A percentile compares a stretch with the other conserved stretches of the same genome.
These are phyloP conservation scores for Hypsizygus ulmarius DNA, from an alignment of 1,284 basidiomycete genomes.

Conservation along the genomic window DNA sequence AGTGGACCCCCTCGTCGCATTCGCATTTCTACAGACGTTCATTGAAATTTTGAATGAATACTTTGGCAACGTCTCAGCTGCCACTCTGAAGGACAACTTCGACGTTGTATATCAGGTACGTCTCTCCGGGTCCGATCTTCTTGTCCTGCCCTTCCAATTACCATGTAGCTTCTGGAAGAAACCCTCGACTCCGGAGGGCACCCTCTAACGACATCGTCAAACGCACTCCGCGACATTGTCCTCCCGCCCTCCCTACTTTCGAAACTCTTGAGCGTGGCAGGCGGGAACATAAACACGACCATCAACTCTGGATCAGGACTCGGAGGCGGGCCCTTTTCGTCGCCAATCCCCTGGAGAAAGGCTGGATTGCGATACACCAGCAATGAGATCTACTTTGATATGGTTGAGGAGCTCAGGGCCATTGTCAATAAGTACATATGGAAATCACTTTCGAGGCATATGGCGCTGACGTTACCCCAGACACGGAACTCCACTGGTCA, in stretches of 20 bases:
- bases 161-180: constrained; percentile 83
- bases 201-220: constrained; percentile 91
- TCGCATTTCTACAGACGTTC: constrained; percentile 86
- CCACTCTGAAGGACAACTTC: constrained; percentile 88
- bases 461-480: constrained; percentile 34
- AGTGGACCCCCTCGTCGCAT: constrained; percentile 90
- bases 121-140: not conserved
- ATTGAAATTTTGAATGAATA: constrained; percentile 85
- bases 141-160: constrained; percentile 1
- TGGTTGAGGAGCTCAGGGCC: constrained; percentile 81
- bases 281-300: constrained; percentile 45
- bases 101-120: constrained; percentile 92
- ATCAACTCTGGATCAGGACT: constrained; percentile 42
- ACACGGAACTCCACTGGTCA: constrained; percentile 71
- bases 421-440: constrained; percentile 71
- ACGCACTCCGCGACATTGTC: constrained; percentile 90
- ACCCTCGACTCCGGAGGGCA: constrained; percentile 91
- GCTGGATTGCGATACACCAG: constrained; percentile 81
- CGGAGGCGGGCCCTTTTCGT: constrained; percentile 76
- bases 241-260: constrained; percentile 82
- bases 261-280: constrained; percentile 69
- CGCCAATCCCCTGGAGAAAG: constrained; percentile 93
- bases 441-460: not conserved
- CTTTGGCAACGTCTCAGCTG: constrained; percentile 66
- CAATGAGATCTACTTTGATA: constrained; percentile 95